Percentiles rank a stretch among this genome's conserved stretches.
phyloP scores from a whole-genome alignment of 768 basidiomycete species.

The Cystobasidiopsis lactophilus region DNA sequence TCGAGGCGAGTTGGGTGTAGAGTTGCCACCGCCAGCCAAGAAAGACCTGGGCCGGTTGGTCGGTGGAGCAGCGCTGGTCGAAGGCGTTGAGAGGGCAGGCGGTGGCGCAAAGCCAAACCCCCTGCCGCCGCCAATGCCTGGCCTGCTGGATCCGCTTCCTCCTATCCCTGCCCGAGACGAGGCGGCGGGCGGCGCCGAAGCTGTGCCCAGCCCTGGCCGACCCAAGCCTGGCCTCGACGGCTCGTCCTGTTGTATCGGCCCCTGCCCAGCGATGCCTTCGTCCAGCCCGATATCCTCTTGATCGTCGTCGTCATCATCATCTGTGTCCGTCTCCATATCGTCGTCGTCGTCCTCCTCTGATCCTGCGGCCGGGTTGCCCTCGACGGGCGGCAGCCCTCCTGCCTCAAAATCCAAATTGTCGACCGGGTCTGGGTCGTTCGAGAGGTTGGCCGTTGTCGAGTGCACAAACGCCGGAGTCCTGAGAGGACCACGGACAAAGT shows the following conservation, averaged over 20 bases:
- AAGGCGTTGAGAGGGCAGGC: slow-evolving; percentile 3
- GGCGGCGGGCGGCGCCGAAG: no score
- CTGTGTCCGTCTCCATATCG: no score
- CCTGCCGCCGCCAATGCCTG: neutral
- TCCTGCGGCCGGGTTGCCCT: slow-evolving; percentile 26
- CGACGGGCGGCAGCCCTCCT: no score
- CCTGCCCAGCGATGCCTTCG: no score
- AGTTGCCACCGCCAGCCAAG: slow-evolving; percentile 17
- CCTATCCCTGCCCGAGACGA: slow-evolving; percentile 25
- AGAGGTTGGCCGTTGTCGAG: slow-evolving; percentile 14
- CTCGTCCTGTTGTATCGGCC: no score
- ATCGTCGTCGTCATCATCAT: no score
- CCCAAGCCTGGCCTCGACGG: no score
- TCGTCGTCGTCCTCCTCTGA: slow-evolving; percentile 35
- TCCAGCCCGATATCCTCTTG: no score
- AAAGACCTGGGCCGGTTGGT: slow-evolving; percentile 33
- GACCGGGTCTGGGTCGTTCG: slow-evolving; percentile 30
- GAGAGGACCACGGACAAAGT: slow-evolving; percentile 17
- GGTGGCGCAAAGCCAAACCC: no score
- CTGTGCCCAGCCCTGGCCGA: no score
- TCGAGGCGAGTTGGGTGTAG: slow-evolving; percentile 22
- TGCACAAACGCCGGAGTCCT: slow-evolving; percentile 23
- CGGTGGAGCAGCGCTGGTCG: slow-evolving; percentile 14
- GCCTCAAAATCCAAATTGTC: slow-evolving; percentile 19
- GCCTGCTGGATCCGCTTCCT: slow-evolving; percentile 1